Base-by-base conservation (phyloP, 345 rosid genomes). In the Citrus reticulata region DNA sequence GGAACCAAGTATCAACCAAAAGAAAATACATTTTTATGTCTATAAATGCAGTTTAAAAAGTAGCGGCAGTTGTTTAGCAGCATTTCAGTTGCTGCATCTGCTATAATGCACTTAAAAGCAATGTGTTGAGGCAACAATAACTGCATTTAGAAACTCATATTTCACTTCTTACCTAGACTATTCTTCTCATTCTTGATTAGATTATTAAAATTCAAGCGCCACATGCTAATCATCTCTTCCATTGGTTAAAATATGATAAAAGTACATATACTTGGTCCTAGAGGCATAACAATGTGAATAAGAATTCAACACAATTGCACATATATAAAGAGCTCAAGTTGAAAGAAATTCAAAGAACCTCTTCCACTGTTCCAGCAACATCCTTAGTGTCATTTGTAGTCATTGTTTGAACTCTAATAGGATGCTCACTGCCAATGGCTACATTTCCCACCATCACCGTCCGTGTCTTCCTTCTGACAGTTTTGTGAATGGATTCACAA, bases 401-500 rank as follows among this genome's bases (percentile, higher is more conserved):
- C 99, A 96, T 96, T 2, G 99, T 96, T 68, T 96, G 99, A 81
- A 96, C 87, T 83, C 97, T 89, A 59, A 96, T 86, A 4, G 99
- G 99, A 88, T 96, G 97, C 17, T 96, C 92, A 71, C 98, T 91
- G 7, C 99, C 99, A 83, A 94, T 93, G 39, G 92, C 85, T 57
- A 96, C 98, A 78, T 96, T 87, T 76, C 99, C 99, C 77, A 94
- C 99, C 97, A 90, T 90, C 61, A 96, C 99, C 2, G 99, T 93
- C 77, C 93, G 66, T 6, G 98, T 94, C 84, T 93, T 91, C 89
- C 99, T 89, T 87, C 99, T 88, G 64, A 90, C 91, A 2, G 97
- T 94, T 89, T 91, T 90, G 88, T 92, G 83, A 76, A 89, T 82
- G 20, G 99, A 94, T 84, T 96, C 97, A 37, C 98, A 94, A 71